Percentiles rank a stretch among this genome's conserved stretches.
These are phyloP conservation scores for Hymenoscyphus infarciens DNA, from an alignment of 2,329 filamentous ascomycete genomes.

Conservation along the genomic window DNA sequence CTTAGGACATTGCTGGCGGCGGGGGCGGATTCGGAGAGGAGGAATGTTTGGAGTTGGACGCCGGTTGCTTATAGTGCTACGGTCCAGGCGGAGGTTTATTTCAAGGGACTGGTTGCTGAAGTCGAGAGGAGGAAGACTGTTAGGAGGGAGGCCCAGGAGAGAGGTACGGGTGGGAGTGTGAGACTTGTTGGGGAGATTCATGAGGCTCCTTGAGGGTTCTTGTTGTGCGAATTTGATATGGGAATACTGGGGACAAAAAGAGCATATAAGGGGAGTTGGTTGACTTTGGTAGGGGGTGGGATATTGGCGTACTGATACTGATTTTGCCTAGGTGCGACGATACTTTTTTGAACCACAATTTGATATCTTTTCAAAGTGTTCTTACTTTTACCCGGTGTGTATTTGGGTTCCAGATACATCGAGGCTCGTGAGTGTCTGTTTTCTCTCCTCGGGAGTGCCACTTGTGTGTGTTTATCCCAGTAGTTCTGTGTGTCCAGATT, in stretches of 20 bases:
- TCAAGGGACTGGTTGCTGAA: conserved; percentile 72
- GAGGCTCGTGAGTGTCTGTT: neutral
- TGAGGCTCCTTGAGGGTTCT: neutral
- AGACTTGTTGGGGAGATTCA: conserved; percentile 23
- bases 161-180: conserved; percentile 24
- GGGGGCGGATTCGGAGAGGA: conserved; percentile 68
- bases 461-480: too few species aligned
- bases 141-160: conserved; percentile 33
- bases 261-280: neutral
- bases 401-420: neutral
- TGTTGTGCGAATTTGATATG: neutral
- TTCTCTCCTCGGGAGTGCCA: too few species aligned
- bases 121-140: conserved; percentile 57
- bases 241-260: neutral
- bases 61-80: conserved; percentile 80
- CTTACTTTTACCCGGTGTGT: neutral
- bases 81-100: conserved; percentile 79
- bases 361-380: neutral
- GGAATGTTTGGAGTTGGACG: conserved; percentile 77
- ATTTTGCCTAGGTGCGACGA: neutral
- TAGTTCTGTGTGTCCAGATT: too few species aligned
- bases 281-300: neutral
- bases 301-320: conserved; percentile 1
- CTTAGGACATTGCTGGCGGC: conserved; percentile 73
- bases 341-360: neutral